Evolutionary conservation across 23 red algal genomes (phyloP).

Genomic region (Gracilaria caudata): DNA sequence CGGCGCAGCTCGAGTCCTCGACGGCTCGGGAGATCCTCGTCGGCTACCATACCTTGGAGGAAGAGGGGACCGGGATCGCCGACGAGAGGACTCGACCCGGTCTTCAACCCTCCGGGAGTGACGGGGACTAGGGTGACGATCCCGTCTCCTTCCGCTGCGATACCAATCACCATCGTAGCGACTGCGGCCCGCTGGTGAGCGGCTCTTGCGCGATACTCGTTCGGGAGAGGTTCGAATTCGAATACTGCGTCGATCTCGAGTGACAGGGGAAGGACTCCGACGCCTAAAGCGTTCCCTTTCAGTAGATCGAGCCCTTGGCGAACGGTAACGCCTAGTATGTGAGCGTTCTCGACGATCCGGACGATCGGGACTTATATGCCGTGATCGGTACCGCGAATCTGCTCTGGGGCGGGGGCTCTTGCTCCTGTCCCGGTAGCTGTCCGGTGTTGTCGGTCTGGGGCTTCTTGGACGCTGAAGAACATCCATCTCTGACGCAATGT

Average conservation of each 20-base stretch:
- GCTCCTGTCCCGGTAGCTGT: conserved; percentile 1
- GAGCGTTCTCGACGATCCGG: conserved; percentile 28
- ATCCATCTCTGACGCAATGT: neutral
- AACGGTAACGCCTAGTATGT: conserved; percentile 5
- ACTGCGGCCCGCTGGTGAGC: conserved; percentile 14
- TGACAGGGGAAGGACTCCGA: conserved; percentile 20
- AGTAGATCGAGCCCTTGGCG: conserved; percentile 15
- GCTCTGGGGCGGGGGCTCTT: conserved; percentile 16
- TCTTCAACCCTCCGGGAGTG: conserved; percentile 18
- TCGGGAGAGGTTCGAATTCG: conserved; percentile 15
- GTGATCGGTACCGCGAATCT: conserved; percentile 11
- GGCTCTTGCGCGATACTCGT: conserved; percentile 28
- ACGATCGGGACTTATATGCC: conserved; percentile 16
- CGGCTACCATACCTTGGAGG: conserved; percentile 18
- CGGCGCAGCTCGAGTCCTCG: neutral
- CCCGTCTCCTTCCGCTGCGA: conserved; percentile 22
- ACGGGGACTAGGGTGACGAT: neutral
- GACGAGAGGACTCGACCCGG: neutral
- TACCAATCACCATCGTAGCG: conserved; percentile 9
- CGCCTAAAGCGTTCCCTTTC: conserved; percentile 28
- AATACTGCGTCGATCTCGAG: conserved; percentile 9
- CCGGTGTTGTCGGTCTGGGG: conserved; percentile 1
- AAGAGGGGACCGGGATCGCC: conserved; percentile 4
- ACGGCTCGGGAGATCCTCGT: conserved; percentile 16
- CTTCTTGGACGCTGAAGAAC: conserved; percentile 14